These are phyloP conservation scores for Psilocybe cyanescens DNA, from an alignment of 768 basidiomycete genomes.

Conservation along the genomic window DNA sequence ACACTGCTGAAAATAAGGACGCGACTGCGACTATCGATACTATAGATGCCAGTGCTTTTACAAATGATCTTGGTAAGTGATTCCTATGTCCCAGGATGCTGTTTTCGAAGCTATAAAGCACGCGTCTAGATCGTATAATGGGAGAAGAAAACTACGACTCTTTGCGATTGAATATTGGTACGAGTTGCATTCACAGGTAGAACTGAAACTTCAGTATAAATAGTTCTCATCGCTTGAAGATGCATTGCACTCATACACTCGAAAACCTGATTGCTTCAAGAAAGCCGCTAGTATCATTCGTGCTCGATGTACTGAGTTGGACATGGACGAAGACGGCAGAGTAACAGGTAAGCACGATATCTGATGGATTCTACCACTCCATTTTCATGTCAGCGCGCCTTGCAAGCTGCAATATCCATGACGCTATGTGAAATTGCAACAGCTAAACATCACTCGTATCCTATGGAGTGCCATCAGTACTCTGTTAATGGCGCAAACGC, in stretches of 20 bases:
- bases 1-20: background rate
- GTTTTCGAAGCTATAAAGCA: background rate
- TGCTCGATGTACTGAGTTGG: slow-evolving; percentile 54
- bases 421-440: slow-evolving; percentile 82
- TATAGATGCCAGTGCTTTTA: background rate
- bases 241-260: slow-evolving; percentile 43
- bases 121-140: background rate
- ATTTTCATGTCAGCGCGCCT: background rate
- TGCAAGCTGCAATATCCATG: slow-evolving; percentile 72
- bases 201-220: background rate
- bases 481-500: slow-evolving; percentile 17
- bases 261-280: slow-evolving; percentile 67
- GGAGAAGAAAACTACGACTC: background rate
- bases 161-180: slow-evolving; percentile 17
- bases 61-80: background rate
- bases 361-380: background rate
- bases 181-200: background rate
- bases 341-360: slow-evolving; percentile 49
- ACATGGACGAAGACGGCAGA: slow-evolving; percentile 62
- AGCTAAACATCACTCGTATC: slow-evolving; percentile 66
- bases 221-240: slow-evolving; percentile 30
- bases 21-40: background rate
- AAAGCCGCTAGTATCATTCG: slow-evolving; percentile 51
- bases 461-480: slow-evolving; percentile 63
- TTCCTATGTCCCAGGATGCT: background rate